A percentile compares a stretch with the other conserved stretches of the same genome.
phyloP scores from a whole-genome alignment of 1,284 basidiomycete species.

The Neonothopanus nambi region DNA sequence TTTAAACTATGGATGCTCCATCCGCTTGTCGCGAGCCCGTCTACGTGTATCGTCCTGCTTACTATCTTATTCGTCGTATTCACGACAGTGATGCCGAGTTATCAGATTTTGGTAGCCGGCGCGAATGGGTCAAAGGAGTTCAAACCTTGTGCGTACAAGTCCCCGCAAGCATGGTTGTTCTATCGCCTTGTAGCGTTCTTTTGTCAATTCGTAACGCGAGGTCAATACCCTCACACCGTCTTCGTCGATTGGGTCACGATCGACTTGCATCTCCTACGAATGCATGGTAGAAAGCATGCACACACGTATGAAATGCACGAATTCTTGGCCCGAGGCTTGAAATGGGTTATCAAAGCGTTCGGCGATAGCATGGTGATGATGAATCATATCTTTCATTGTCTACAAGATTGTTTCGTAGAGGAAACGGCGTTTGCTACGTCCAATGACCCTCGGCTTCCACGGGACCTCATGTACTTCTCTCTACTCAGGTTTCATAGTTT shows the following conservation, averaged over 20 bases:
- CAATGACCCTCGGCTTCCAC: not conserved
- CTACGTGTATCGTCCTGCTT: constrained; percentile 18
- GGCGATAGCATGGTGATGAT: constrained; percentile 11
- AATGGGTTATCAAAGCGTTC: constrained; percentile 7
- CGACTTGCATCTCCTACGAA: constrained; percentile 13
- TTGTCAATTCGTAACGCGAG: not conserved
- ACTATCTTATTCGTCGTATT: constrained; percentile 17
- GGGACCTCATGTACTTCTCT: not conserved
- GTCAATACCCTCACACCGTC: not conserved
- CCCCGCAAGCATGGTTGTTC: constrained; percentile 26
- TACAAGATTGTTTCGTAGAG: not conserved
- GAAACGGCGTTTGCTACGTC: constrained; percentile 1
- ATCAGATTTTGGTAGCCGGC: constrained; percentile 13
- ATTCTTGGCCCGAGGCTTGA: constrained; percentile 7
- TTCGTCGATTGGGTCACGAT: constrained; percentile 1
- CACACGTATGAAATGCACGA: not conserved
- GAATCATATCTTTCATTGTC: constrained; percentile 8
- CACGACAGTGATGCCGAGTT: constrained; percentile 23
- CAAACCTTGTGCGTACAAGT: constrained; percentile 26
- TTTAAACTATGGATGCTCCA: constrained; percentile 25
- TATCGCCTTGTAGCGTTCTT: constrained; percentile 1
- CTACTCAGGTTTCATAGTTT: not conserved
- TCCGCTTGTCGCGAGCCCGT: constrained; percentile 21
- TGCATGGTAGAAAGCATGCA: not conserved
- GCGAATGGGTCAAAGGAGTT: not conserved